These are phyloP conservation scores for Pisolithus microcarpus DNA, from an alignment of 768 basidiomycete genomes.

Conservation along the genomic window DNA sequence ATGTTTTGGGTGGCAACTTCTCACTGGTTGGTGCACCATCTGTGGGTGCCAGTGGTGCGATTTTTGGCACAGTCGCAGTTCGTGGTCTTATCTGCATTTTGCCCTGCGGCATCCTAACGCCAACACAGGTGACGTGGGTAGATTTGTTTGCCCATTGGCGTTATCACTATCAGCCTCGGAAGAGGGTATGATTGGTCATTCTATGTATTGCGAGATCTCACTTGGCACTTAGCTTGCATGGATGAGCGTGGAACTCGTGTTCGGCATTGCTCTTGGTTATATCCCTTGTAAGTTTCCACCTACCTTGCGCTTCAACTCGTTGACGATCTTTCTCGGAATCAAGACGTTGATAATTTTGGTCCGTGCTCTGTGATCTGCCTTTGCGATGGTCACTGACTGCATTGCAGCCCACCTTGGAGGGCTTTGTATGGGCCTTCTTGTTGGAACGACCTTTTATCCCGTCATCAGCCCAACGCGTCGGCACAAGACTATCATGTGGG, in stretches of 20 bases:
- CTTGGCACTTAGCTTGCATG: conserved; percentile 53
- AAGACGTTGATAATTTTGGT: conserved; percentile 90
- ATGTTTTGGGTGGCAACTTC: conserved; percentile 90
- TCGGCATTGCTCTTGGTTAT: conserved; percentile 81
- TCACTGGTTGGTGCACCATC: conserved; percentile 82
- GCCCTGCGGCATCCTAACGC: background rate
- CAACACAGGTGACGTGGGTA: conserved; percentile 63
- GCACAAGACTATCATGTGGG: conserved; percentile 68
- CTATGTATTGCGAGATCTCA: background rate
- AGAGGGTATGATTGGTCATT: conserved; percentile 44
- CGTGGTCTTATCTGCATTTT: conserved; percentile 12
- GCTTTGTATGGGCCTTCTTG: conserved; percentile 75
- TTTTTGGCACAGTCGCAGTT: conserved; percentile 82
- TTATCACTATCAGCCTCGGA: conserved; percentile 74
- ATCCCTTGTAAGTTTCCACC: conserved; percentile 58
- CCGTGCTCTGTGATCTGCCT: conserved; percentile 13
- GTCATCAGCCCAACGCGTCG: conserved; percentile 75
- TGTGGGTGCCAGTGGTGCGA: conserved; percentile 87
- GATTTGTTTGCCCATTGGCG: conserved; percentile 91
- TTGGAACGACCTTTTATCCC: conserved; percentile 81
- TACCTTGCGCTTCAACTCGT: background rate
- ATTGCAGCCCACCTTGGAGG: conserved; percentile 76
- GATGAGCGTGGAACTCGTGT: conserved; percentile 78
- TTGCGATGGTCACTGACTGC: background rate
- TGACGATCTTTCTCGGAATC: conserved; percentile 13